phyloP scores from a whole-genome alignment of 176 grass and related monocot genomes.

The Triticum aestivum region DNA sequence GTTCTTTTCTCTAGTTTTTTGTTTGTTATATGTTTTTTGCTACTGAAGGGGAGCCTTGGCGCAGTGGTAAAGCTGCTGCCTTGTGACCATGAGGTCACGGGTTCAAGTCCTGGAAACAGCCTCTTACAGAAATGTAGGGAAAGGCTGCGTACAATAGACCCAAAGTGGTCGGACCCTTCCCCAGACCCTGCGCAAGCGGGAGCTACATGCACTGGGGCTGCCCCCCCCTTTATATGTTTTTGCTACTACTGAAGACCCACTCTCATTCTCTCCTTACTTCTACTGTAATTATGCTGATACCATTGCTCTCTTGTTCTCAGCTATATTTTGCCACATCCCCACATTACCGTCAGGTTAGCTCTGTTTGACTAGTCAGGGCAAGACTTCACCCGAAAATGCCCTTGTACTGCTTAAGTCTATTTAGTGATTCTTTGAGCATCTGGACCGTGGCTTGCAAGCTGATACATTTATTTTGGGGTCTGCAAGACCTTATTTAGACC shows the following conservation, averaged over 20 bases:
- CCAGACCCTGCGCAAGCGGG: no score
- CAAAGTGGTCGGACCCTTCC: no score
- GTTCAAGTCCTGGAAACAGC: no score
- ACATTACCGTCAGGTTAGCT: not conserved
- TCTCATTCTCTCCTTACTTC: not conserved
- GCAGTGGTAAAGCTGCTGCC: no score
- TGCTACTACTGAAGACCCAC: not conserved
- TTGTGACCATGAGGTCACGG: no score
- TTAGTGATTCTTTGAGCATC: not conserved
- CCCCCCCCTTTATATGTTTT: no score
- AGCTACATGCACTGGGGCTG: no score
- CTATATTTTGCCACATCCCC: not conserved
- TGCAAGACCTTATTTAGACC: not conserved
- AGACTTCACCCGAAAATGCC: not conserved
- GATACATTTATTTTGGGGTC: not conserved
- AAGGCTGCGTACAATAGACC: no score
- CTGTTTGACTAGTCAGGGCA: not conserved
- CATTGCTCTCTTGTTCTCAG: not conserved
- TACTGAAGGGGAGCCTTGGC: no score
- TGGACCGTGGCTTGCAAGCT: not conserved
- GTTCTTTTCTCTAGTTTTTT: slow-evolving; percentile 1
- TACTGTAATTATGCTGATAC: not conserved
- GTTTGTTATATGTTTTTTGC: not conserved
- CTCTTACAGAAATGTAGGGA: no score
- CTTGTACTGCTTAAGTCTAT: not conserved